phyloP scores from a whole-genome alignment of 352 stramenopile species.

The Pelagophyceae sp. region DNA sequence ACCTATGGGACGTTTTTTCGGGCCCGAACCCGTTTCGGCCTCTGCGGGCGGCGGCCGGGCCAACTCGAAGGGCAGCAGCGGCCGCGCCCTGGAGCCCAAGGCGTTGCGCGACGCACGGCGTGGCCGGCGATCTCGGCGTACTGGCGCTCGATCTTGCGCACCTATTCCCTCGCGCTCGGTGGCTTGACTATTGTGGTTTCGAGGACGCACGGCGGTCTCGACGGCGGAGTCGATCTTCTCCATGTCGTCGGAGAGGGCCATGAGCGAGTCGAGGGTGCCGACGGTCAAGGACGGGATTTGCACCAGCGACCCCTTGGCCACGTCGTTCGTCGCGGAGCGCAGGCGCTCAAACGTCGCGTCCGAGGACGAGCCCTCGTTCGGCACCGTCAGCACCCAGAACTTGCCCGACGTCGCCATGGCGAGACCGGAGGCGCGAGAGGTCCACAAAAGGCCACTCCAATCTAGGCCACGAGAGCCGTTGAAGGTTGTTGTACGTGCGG shows the following conservation, averaged over 20 bases:
- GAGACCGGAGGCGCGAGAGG: no score
- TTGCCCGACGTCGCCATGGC: neutral
- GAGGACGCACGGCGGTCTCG: no score
- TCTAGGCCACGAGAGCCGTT: no score
- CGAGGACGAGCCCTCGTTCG: conserved; percentile 23
- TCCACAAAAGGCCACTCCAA: no score
- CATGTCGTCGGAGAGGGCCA: conserved; percentile 81
- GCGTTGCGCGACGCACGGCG: conserved; percentile 44
- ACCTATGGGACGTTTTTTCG: neutral
- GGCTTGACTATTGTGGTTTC: no score
- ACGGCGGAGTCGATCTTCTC: conserved; percentile 79
- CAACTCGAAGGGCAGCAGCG: no score
- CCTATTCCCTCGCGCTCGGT: no score
- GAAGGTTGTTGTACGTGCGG: no score
- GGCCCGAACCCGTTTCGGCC: no score
- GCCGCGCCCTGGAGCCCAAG: no score
- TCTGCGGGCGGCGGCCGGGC: no score
- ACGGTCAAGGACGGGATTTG: conserved; percentile 87
- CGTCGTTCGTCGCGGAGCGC: neutral
- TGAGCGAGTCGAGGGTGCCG: conserved; percentile 92
- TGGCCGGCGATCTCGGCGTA: conserved; percentile 81
- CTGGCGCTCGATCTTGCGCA: conserved; percentile 93
- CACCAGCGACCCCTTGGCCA: conserved; percentile 57
- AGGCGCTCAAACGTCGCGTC: conserved; percentile 20
- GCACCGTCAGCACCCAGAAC: conserved; percentile 30